These are phyloP conservation scores for Metschnikowia noctiluminum DNA, from an alignment of 805 yeast genomes.

Conservation along the genomic window DNA sequence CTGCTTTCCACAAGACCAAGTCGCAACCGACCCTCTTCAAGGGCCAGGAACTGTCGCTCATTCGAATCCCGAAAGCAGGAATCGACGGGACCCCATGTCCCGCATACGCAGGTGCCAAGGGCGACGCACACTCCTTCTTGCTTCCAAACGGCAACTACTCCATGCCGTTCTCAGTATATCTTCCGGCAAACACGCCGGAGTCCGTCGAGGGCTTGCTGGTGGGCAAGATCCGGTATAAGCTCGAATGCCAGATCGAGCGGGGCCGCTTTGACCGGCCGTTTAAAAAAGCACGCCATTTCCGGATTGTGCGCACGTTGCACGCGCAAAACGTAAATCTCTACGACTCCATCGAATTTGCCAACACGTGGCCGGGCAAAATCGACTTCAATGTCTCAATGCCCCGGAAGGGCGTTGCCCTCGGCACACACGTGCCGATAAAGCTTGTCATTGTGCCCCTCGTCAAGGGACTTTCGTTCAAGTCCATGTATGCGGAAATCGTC, in stretches of 20 bases:
- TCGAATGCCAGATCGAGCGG: conserved; percentile 40
- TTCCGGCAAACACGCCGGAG: conserved; percentile 49
- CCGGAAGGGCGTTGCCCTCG: conserved; percentile 45
- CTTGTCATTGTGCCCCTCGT: conserved; percentile 44
- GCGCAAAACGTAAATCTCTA: conserved; percentile 35
- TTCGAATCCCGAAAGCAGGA: conserved; percentile 34
- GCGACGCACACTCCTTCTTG: conserved; percentile 31
- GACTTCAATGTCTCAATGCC: conserved; percentile 47
- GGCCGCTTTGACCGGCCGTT: conserved; percentile 42
- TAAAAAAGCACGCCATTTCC: conserved; percentile 34
- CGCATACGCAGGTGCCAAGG: conserved; percentile 11
- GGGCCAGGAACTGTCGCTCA: conserved; percentile 16
- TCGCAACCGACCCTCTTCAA: conserved; percentile 28
- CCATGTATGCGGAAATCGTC: conserved; percentile 29
- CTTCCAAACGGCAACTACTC: conserved; percentile 52
- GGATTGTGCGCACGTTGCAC: conserved; percentile 44
- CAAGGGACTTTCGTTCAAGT: conserved; percentile 42
- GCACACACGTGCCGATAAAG: conserved; percentile 41
- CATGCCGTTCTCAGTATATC: conserved; percentile 42
- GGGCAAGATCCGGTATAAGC: conserved; percentile 41
- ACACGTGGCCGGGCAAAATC: conserved; percentile 51
- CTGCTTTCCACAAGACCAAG: conserved; percentile 27
- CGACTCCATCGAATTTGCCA: conserved; percentile 45
- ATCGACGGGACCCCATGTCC: conserved; percentile 40
- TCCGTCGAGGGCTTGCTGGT: conserved; percentile 48